Evolutionary conservation across 352 stramenopile genomes (phyloP).

Genomic region (Aphanomyces stellatus): DNA sequence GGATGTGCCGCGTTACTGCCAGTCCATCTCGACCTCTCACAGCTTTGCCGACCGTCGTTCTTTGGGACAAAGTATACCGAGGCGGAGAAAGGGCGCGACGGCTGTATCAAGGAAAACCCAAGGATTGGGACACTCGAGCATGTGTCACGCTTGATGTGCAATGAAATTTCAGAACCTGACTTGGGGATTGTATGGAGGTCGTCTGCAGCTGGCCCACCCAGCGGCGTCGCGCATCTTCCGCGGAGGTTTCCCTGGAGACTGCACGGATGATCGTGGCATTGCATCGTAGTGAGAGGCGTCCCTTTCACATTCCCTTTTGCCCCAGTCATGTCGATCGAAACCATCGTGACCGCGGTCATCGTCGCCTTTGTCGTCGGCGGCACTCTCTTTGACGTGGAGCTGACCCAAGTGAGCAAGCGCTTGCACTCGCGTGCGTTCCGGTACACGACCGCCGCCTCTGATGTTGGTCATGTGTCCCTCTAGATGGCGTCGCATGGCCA

Average conservation of each 20-base stretch:
- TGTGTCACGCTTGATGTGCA: not conserved
- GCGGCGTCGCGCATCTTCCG: too few relatives aligned
- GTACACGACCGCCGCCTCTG: slow-evolving; percentile 21
- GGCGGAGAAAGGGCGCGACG: too few relatives aligned
- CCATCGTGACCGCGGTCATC: slow-evolving; percentile 44
- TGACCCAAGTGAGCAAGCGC: slow-evolving; percentile 41
- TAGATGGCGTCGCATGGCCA: slow-evolving; percentile 56
- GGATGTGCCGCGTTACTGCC: not conserved
- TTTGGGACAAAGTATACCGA: too few relatives aligned
- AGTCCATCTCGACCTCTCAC: not conserved
- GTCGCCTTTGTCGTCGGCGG: slow-evolving; percentile 44
- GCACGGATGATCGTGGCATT: too few relatives aligned
- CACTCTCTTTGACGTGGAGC: slow-evolving; percentile 53
- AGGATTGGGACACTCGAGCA: too few relatives aligned
- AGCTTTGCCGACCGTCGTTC: too few relatives aligned
- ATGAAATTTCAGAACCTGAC: not conserved
- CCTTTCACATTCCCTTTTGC: not conserved
- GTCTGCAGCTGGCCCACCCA: too few relatives aligned
- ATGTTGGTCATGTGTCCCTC: not conserved
- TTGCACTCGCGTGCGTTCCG: slow-evolving; percentile 49
- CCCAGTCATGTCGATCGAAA: slow-evolving; percentile 32
- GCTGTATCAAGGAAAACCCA: too few relatives aligned
- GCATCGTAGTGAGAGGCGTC: not conserved
- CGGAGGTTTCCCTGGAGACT: too few relatives aligned
- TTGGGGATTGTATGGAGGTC: slow-evolving; percentile 2